Percentiles rank a stretch among this genome's conserved stretches.
phyloP scores from a whole-genome alignment of 441 rosid genomes.

The Eruca vesicaria region DNA sequence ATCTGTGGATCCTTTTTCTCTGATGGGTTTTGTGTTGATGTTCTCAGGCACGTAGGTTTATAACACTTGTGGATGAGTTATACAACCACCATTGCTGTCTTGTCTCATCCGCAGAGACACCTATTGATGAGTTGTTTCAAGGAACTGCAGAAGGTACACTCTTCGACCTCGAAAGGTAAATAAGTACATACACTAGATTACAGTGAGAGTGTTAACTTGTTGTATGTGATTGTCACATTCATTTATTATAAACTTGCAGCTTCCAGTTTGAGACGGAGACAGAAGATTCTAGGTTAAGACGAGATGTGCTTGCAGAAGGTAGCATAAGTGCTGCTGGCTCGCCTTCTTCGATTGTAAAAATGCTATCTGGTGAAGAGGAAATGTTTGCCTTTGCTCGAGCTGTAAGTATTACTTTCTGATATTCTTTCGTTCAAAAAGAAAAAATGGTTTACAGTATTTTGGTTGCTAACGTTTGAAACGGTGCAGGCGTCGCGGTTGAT shows the following conservation, averaged over 20 bases:
- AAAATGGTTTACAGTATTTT: background rate
- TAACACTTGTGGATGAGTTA: conserved; percentile 87
- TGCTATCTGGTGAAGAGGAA: conserved; percentile 88
- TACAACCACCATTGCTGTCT: conserved; percentile 91
- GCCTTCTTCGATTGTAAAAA: conserved; percentile 62
- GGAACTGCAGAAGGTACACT: conserved; percentile 94
- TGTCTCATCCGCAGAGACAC: conserved; percentile 62
- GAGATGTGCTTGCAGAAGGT: conserved; percentile 77
- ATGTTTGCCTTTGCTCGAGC: conserved; percentile 94
- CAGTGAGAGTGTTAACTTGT: background rate
- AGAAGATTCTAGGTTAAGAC: conserved; percentile 75
- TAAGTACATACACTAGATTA: background rate
- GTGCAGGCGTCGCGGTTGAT: conserved; percentile 82
- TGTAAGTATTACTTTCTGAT: conserved; percentile 44
- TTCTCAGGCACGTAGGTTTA: conserved; percentile 90
- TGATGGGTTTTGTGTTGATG: background rate
- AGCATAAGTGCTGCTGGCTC: conserved; percentile 66
- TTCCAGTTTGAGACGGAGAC: conserved; percentile 92
- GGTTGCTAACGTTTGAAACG: background rate
- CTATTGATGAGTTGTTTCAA: conserved; percentile 88
- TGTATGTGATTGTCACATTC: background rate
- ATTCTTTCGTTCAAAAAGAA: background rate
- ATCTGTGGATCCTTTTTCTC: background rate
- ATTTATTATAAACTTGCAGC: conserved; percentile 37
- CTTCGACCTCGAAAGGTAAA: conserved; percentile 82